Conservation (phyloP, 2,329 filamentous ascomycete genomes). For the Pezicula neosporulosa region DNA sequence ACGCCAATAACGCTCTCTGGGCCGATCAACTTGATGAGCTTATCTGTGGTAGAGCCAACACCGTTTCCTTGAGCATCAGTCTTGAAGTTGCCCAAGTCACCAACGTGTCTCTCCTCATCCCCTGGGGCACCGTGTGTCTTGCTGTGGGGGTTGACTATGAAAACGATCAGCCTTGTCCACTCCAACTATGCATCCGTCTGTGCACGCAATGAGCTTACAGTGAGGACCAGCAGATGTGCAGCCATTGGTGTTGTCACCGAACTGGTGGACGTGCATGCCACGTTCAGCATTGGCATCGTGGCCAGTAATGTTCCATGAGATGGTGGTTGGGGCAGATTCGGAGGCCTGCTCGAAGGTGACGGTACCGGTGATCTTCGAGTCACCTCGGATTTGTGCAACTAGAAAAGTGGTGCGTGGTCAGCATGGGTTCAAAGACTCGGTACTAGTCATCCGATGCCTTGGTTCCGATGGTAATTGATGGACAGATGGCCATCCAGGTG, state of each 20-base stretch:
- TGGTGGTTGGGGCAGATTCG: constrained; percentile 77
- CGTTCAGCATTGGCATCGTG: constrained; percentile 94
- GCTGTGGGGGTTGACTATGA: constrained; percentile 85
- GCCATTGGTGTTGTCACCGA: constrained; percentile 99
- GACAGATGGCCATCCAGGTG: constrained; percentile 41
- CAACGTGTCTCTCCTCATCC: constrained; percentile 87
- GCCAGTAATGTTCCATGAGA: constrained; percentile 90
- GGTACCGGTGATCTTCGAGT: constrained; percentile 91
- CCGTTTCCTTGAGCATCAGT: constrained; percentile 91
- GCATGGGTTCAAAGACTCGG: constrained; percentile 6
- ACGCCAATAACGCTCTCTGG: constrained; percentile 92
- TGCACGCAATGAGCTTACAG: constrained; percentile 56
- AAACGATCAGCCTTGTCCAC: constrained; percentile 9
- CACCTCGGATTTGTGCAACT: constrained; percentile 97
- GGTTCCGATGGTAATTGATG: constrained; percentile 11
- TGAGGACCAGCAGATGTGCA: constrained; percentile 98
- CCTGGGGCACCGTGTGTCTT: constrained; percentile 88
- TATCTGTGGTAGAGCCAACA: constrained; percentile 76
- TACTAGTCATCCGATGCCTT: background rate
- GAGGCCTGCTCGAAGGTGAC: constrained; percentile 91
- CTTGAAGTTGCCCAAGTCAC: constrained; percentile 96
- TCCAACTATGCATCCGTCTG: background rate
- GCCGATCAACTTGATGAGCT: constrained; percentile 90
- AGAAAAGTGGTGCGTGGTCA: constrained; percentile 6
- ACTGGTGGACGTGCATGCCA: constrained; percentile 98